These are phyloP conservation scores for Alnus rubra DNA, from an alignment of 306 rosid species.

Conservation along the genomic window DNA sequence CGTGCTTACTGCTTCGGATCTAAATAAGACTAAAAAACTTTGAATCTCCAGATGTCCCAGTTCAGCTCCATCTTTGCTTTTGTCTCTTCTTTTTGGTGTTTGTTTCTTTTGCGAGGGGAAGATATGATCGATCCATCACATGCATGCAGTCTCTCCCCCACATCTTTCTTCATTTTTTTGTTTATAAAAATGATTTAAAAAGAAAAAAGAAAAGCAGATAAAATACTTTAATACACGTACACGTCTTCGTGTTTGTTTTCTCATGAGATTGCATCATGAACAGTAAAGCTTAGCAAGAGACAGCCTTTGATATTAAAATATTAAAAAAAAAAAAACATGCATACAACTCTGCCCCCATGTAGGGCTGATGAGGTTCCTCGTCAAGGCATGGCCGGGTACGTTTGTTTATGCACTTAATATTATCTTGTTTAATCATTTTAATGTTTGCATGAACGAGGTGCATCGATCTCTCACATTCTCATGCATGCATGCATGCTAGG, in stretches of 20 bases:
- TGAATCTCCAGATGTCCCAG: conserved; percentile 19
- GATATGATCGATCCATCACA: background rate
- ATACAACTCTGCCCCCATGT: conserved; percentile 19
- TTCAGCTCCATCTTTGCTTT: conserved; percentile 8
- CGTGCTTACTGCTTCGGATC: background rate
- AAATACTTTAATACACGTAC: background rate
- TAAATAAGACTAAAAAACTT: background rate
- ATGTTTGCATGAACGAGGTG: conserved; percentile 52
- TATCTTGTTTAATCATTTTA: conserved; percentile 23
- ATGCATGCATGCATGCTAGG: too few species aligned
- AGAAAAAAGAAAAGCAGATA: background rate
- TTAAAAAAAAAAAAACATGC: background rate
- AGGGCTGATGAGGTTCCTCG: conserved; percentile 23
- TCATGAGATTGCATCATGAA: conserved; percentile 20
- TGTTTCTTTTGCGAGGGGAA: conserved; percentile 24
- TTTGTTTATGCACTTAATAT: too few species aligned
- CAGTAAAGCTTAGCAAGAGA: conserved; percentile 16
- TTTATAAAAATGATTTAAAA: too few species aligned
- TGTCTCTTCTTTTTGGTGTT: conserved; percentile 23
- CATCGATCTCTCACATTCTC: too few species aligned
- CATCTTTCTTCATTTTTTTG: background rate
- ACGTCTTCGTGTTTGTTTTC: conserved; percentile 5
- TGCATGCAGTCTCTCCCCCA: conserved; percentile 13
- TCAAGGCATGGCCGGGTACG: conserved; percentile 26
- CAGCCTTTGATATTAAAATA: conserved; percentile 14